Evolutionary conservation across 2,329 filamentous ascomycete genomes (phyloP).

Genomic region (Neofusicoccum sp.): DNA sequence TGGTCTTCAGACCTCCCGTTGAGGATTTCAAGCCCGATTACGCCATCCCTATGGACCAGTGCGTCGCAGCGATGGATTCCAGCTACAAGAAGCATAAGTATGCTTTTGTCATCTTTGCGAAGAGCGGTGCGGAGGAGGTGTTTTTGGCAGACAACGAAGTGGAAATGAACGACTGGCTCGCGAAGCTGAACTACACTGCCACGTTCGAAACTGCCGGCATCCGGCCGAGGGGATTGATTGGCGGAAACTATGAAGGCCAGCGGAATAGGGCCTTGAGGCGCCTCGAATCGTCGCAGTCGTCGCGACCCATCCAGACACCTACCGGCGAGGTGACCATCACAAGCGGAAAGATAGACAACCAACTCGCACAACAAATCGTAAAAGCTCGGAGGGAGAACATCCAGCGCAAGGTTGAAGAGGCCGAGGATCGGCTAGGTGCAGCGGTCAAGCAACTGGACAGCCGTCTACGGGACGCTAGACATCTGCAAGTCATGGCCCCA

Average conservation of each 20-base stretch:
- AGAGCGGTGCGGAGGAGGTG: constrained; percentile 78
- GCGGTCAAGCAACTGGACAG: constrained; percentile 77
- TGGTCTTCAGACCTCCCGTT: constrained; percentile 87
- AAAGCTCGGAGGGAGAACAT: constrained; percentile 80
- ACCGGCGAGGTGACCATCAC: constrained; percentile 72
- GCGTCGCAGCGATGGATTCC: constrained; percentile 81
- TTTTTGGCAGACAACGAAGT: constrained; percentile 85
- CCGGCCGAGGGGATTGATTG: constrained; percentile 82
- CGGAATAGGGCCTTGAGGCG: constrained; percentile 68
- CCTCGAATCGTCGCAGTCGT: constrained; percentile 58
- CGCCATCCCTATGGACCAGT: constrained; percentile 88
- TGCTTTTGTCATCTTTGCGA: constrained; percentile 85
- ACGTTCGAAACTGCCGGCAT: constrained; percentile 91
- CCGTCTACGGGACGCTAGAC: constrained; percentile 83
- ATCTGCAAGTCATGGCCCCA: constrained; percentile 83
- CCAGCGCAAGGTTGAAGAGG: constrained; percentile 76
- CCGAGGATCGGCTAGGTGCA: constrained; percentile 71
- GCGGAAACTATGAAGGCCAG: constrained; percentile 81
- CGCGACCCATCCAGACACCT: constrained; percentile 64
- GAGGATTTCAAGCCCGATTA: constrained; percentile 92
- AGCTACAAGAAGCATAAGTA: constrained; percentile 95
- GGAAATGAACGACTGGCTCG: constrained; percentile 95
- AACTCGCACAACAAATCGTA: constrained; percentile 84
- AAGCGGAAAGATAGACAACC: constrained; percentile 70
- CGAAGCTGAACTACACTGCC: constrained; percentile 92